phyloP scores from a whole-genome alignment of 2,329 filamentous ascomycete species.

The Cladophialophora chaetospira region DNA sequence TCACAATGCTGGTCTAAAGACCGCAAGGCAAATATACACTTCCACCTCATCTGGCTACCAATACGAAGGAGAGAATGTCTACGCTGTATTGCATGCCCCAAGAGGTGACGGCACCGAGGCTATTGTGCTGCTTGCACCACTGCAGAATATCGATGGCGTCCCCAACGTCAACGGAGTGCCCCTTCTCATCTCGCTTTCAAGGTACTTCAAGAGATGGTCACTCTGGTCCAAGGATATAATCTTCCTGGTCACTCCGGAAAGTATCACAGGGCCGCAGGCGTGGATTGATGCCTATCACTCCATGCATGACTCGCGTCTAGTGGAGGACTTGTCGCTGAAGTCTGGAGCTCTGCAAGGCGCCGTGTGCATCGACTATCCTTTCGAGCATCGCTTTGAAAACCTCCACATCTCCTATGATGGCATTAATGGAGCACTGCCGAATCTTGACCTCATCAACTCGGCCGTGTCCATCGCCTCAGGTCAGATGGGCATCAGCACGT shows the following conservation, averaged over 20 bases:
- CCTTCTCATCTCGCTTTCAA: slow-evolving; percentile 79
- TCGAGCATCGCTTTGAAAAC: slow-evolving; percentile 79
- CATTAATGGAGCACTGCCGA: slow-evolving; percentile 91
- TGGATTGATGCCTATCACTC: slow-evolving; percentile 99
- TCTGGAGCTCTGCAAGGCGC: slow-evolving; percentile 91
- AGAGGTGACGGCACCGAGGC: slow-evolving; percentile 96
- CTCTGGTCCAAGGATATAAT: slow-evolving; percentile 99
- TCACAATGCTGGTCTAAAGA: slow-evolving; percentile 77
- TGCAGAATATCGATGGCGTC: slow-evolving; percentile 76
- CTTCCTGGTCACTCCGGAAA: slow-evolving; percentile 84
- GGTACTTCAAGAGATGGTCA: slow-evolving; percentile 97
- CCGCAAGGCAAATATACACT: slow-evolving; percentile 82
- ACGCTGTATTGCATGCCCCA: slow-evolving; percentile 89
- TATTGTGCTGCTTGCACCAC: slow-evolving; percentile 86
- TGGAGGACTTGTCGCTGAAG: slow-evolving; percentile 81
- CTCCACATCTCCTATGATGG: slow-evolving; percentile 94
- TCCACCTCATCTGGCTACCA: slow-evolving; percentile 76
- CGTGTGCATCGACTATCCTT: slow-evolving; percentile 89
- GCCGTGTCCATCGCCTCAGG: slow-evolving; percentile 82
- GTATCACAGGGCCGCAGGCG: slow-evolving; percentile 84
- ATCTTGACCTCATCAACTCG: slow-evolving; percentile 93
- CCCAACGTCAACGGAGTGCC: slow-evolving; percentile 86
- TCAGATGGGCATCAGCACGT: slow-evolving; percentile 86
- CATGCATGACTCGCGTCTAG: slow-evolving; percentile 69
- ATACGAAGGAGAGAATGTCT: slow-evolving; percentile 83